Conservation (phyloP, 2,329 filamentous ascomycete species). For the Sporothrix humicola region DNA sequence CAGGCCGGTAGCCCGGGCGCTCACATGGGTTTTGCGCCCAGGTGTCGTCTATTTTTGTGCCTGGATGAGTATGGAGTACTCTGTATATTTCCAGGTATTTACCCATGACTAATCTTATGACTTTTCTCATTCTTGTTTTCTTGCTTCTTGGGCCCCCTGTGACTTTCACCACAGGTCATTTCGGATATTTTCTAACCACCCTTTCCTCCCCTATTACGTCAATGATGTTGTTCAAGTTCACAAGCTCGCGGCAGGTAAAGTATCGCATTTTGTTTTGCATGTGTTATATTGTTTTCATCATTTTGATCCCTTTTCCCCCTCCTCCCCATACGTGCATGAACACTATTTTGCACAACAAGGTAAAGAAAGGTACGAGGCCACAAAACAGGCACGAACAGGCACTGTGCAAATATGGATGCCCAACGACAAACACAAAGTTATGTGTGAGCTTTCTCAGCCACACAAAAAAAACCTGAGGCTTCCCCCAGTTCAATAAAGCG, state of each 20-base stretch:
- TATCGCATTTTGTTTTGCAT: background rate
- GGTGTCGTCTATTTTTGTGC: conserved; percentile 1
- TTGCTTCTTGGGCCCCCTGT: background rate
- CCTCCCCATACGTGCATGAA: background rate
- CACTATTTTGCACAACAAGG: background rate
- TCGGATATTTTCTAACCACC: background rate
- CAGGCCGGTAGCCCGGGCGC: conserved; percentile 11
- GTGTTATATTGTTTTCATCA: background rate
- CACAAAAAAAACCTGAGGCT: background rate
- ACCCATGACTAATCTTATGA: background rate
- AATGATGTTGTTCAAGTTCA: conserved; percentile 4
- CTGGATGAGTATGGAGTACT: background rate
- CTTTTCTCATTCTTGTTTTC: conserved; percentile 4
- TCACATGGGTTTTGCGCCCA: background rate
- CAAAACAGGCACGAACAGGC: background rate
- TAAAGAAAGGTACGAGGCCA: no score
- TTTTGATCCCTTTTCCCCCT: no score
- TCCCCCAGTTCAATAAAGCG: background rate
- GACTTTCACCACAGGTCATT: background rate
- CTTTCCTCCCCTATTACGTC: background rate
- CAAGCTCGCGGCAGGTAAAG: background rate
- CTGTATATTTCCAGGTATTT: no score
- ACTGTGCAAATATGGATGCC: conserved; percentile 1
- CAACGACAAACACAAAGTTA: background rate
- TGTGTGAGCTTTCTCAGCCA: background rate